phyloP scores from a whole-genome alignment of 2,329 filamentous ascomycete species.

The Pezicula neosporulosa region DNA sequence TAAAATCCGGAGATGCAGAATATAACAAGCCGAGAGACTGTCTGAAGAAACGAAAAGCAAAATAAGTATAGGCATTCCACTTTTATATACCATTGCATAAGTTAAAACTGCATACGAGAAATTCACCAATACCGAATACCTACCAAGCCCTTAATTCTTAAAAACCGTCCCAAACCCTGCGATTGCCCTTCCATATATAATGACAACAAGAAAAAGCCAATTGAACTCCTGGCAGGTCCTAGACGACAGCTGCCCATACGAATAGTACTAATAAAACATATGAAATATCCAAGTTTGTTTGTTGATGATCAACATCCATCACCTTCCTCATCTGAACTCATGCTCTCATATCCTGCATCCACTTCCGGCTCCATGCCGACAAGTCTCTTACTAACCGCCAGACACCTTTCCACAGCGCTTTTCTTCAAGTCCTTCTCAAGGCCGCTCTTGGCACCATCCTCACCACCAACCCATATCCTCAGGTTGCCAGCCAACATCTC shows the following conservation, averaged over 20 bases:
- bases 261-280: conserved; percentile 3
- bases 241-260: background rate
- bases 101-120: too few species aligned
- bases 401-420: conserved; percentile 51
- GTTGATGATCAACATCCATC: conserved; percentile 22
- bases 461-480: conserved; percentile 57
- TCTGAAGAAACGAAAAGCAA: too few species aligned
- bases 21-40: too few species aligned
- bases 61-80: too few species aligned
- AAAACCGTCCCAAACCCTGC: too few species aligned
- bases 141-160: too few species aligned
- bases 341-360: conserved; percentile 57
- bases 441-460: conserved; percentile 46
- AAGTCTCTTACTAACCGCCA: conserved; percentile 51
- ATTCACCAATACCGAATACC: too few species aligned
- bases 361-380: conserved; percentile 54
- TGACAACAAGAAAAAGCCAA: too few species aligned
- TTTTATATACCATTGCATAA: too few species aligned
- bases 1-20: too few species aligned
- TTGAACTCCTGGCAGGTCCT: too few species aligned
- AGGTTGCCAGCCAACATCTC: conserved; percentile 55
- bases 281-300: background rate
- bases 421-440: conserved; percentile 49
- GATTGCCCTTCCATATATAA: too few species aligned
- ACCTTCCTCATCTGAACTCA: conserved; percentile 39